A percentile compares a stretch with the other conserved stretches of the same genome.
These are phyloP conservation scores for Nicotiana noctiflora DNA, from an alignment of 257 asterid genomes.

Conservation along the genomic window DNA sequence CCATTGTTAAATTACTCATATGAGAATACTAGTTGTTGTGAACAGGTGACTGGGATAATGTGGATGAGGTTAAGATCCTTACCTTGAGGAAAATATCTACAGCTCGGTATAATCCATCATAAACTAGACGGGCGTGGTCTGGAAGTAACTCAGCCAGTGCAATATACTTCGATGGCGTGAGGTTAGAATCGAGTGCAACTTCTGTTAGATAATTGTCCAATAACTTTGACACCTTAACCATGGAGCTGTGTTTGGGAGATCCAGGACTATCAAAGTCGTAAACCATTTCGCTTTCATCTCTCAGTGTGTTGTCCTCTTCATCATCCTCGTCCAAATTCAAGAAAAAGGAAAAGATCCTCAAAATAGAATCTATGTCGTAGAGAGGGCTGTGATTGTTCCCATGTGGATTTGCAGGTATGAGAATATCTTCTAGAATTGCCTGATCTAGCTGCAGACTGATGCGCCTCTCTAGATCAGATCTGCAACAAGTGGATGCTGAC, in stretches of 20 bases:
- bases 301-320: slow-evolving; percentile 45
- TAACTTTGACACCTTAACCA: slow-evolving; percentile 71
- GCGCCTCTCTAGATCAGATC: slow-evolving; percentile 82
- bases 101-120: slow-evolving; percentile 82
- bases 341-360: slow-evolving; percentile 77
- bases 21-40: neutral
- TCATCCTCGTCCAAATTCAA: slow-evolving; percentile 82
- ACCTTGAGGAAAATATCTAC: slow-evolving; percentile 94
- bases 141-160: slow-evolving; percentile 76
- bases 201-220: slow-evolving; percentile 81
- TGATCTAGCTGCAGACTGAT: slow-evolving; percentile 85
- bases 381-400: slow-evolving; percentile 49
- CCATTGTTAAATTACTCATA: neutral
- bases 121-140: slow-evolving; percentile 73
- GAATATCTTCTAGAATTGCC: slow-evolving; percentile 87
- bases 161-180: slow-evolving; percentile 58
- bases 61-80: slow-evolving; percentile 11
- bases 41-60: neutral
- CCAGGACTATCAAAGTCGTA: slow-evolving; percentile 79
- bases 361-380: slow-evolving; percentile 63
- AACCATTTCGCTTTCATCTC: slow-evolving; percentile 70
- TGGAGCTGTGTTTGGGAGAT: slow-evolving; percentile 89
- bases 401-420: slow-evolving; percentile 50
- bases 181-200: slow-evolving; percentile 68
- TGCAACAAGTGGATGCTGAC: slow-evolving; percentile 62